phyloP scores from a whole-genome alignment of 805 yeast genomes.

The Saturnispora quitensis region DNA sequence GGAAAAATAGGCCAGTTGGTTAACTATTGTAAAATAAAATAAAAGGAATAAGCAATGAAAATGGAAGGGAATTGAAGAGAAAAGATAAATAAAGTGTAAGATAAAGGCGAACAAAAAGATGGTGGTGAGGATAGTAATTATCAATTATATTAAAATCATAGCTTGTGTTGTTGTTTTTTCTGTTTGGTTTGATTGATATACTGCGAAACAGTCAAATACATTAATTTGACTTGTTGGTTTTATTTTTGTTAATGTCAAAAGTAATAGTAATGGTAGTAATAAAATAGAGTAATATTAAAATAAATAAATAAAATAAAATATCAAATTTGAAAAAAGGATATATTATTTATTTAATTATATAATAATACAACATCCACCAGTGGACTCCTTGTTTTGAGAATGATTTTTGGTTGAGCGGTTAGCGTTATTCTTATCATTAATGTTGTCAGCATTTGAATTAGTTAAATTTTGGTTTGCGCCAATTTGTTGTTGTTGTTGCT shows the following conservation, averaged over 20 bases:
- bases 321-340: neutral
- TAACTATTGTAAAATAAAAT: neutral
- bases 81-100: neutral
- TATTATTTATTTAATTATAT: slow-evolving; percentile 15
- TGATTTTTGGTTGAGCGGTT: slow-evolving; percentile 2
- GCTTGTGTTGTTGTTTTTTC: neutral
- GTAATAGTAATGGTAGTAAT: neutral
- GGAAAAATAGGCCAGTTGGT: neutral
- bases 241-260: too few relatives aligned
- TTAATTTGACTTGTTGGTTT: neutral
- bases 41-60: neutral
- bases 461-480: slow-evolving; percentile 3
- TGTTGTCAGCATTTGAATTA: slow-evolving; percentile 1
- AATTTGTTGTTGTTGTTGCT: neutral
- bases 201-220: neutral
- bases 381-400: slow-evolving; percentile 12
- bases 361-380: slow-evolving; percentile 29
- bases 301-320: neutral
- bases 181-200: neutral
- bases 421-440: neutral
- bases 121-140: neutral
- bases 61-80: neutral
- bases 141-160: too few relatives aligned
- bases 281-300: neutral
- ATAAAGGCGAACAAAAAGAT: neutral